A percentile compares a stretch with the other conserved stretches of the same genome.
Evolutionary conservation across 2,329 filamentous ascomycete genomes (phyloP).

Genomic region (Penicillium carneum): DNA sequence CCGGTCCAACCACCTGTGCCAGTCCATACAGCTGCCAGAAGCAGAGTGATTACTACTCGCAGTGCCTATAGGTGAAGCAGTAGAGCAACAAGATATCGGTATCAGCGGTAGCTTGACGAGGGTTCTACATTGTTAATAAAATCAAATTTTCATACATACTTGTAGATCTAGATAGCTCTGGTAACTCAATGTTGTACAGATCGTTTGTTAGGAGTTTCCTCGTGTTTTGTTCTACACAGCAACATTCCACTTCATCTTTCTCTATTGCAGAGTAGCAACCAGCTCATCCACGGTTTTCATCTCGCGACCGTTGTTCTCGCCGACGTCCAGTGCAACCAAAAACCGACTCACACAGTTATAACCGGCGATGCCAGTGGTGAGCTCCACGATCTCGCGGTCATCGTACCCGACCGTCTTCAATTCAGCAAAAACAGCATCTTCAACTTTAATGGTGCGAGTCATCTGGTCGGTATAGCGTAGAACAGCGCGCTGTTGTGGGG

Average conservation of each 20-base stretch:
- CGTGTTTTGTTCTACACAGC: no score
- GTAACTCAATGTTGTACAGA: background rate
- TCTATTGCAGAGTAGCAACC: conserved; percentile 52
- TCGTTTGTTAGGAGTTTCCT: background rate
- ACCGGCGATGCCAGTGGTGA: conserved; percentile 82
- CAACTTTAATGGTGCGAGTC: conserved; percentile 74
- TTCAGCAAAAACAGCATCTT: conserved; percentile 69
- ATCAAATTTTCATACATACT: background rate
- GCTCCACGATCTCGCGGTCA: conserved; percentile 79
- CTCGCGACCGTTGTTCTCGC: conserved; percentile 57
- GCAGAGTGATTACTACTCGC: conserved; percentile 48
- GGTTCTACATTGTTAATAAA: background rate
- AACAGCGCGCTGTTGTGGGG: conserved; percentile 70
- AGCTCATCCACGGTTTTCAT: conserved; percentile 74
- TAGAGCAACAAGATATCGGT: no score
- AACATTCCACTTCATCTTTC: background rate
- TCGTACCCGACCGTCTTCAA: conserved; percentile 66
- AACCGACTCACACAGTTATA: conserved; percentile 91
- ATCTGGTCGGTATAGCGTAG: conserved; percentile 81
- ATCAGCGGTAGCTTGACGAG: background rate
- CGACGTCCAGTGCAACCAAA: conserved; percentile 78
- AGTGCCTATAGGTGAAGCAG: conserved; percentile 39
- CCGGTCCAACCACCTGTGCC: conserved; percentile 42
- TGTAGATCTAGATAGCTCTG: background rate
- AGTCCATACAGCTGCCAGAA: conserved; percentile 44